These are phyloP conservation scores for Paecilomyces variotii DNA, from an alignment of 2,329 filamentous ascomycete genomes.

Conservation along the genomic window DNA sequence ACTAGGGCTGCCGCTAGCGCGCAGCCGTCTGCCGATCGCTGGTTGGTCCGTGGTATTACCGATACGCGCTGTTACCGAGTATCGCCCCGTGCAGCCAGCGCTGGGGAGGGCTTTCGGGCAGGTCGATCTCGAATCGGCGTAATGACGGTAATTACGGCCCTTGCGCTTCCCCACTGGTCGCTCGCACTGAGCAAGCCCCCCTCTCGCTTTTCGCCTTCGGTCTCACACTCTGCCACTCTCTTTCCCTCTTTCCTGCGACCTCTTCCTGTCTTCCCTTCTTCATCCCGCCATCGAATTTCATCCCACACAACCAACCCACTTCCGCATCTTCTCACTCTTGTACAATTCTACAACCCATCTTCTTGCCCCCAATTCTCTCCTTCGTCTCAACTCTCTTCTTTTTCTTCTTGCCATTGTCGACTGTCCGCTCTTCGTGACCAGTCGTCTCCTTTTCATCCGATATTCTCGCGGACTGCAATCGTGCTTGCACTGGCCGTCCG, in stretches of 20 bases:
- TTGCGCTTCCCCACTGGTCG: background rate
- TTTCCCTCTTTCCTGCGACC: slow-evolving; percentile 6
- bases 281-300: slow-evolving; percentile 1
- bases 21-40: background rate
- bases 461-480: background rate
- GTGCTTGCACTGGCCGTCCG: background rate
- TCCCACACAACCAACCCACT: background rate
- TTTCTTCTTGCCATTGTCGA: slow-evolving; percentile 15
- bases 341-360: slow-evolving; percentile 1
- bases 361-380: slow-evolving; percentile 10
- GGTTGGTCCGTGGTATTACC: background rate
- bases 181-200: background rate
- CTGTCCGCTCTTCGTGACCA: slow-evolving; percentile 9
- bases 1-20: slow-evolving; percentile 3
- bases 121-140: too few species aligned
- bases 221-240: background rate
- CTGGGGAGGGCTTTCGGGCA: background rate
- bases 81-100: background rate
- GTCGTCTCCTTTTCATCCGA: slow-evolving; percentile 18
- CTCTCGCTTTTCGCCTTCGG: slow-evolving; percentile 1
- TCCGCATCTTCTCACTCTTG: slow-evolving; percentile 4
- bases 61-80: background rate
- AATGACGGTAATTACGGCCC: background rate
- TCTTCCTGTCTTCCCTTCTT: background rate
- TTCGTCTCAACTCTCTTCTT: slow-evolving; percentile 10